These are phyloP conservation scores for Fraxinus excelsior DNA, from an alignment of 257 asterid species.

Conservation along the genomic window DNA sequence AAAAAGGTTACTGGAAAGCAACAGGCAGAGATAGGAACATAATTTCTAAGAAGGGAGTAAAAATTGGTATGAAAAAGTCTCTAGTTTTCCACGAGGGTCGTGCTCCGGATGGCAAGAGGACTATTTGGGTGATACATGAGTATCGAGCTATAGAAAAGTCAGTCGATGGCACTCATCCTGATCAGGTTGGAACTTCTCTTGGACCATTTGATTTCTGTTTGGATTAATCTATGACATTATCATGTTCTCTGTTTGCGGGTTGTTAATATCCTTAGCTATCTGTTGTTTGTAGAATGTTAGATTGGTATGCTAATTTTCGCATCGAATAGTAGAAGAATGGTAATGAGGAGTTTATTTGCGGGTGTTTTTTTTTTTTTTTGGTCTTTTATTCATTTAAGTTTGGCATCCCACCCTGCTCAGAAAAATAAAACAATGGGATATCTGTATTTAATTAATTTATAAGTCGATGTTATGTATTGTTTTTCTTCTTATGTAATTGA, in stretches of 20 bases:
- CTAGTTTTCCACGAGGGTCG: constrained; percentile 89
- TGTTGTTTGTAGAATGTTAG: constrained; percentile 1
- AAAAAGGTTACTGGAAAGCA: constrained; percentile 95
- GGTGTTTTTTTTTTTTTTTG: too few species aligned
- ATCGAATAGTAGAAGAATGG: not conserved
- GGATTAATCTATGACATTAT: not conserved
- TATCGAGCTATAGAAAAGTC: constrained; percentile 86
- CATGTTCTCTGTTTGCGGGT: constrained; percentile 4
- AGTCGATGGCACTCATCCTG: constrained; percentile 90
- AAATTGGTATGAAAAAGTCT: constrained; percentile 94
- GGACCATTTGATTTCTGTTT: not conserved
- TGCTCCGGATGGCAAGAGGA: constrained; percentile 95
- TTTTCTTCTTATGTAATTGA: constrained; percentile 14
- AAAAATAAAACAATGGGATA: not conserved
- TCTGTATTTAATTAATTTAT: not conserved
- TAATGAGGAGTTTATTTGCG: not conserved
- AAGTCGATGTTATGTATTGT: not conserved
- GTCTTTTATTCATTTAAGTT: not conserved
- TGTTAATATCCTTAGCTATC: not conserved
- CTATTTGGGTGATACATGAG: constrained; percentile 96
- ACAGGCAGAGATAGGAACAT: constrained; percentile 95
- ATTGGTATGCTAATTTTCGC: not conserved
- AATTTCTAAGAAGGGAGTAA: constrained; percentile 60
- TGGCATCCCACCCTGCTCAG: not conserved
- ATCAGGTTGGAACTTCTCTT: constrained; percentile 61